Conservation (phyloP, 345 rosid genomes). For the Populus davidiana region DNA sequence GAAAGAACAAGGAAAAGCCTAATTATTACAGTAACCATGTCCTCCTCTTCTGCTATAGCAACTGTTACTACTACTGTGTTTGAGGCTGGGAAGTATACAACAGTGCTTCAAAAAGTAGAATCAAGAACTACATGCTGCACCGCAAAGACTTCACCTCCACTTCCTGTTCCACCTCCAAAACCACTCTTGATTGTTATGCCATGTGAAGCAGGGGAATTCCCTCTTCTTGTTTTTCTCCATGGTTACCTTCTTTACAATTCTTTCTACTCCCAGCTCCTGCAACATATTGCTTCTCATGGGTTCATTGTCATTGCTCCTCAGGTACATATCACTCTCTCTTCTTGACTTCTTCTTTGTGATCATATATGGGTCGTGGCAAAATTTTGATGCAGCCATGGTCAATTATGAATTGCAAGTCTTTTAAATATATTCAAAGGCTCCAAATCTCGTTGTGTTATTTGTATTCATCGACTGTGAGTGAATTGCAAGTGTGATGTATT, state of each 20-base stretch:
- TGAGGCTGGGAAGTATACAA: conserved; percentile 41
- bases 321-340: conserved; percentile 24
- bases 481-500: too few relatives aligned
- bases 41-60: conserved; percentile 7
- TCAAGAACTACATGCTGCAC: conserved; percentile 5
- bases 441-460: too few relatives aligned
- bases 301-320: conserved; percentile 89
- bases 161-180: conserved; percentile 50
- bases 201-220: conserved; percentile 59
- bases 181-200: conserved; percentile 68
- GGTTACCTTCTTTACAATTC: conserved; percentile 74
- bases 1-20: too few relatives aligned
- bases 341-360: not conserved
- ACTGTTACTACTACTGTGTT: conserved; percentile 35
- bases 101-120: conserved; percentile 39
- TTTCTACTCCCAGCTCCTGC: conserved; percentile 86
- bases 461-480: too few relatives aligned
- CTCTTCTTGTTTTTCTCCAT: conserved; percentile 70
- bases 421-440: too few relatives aligned
- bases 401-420: not conserved
- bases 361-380: too few relatives aligned
- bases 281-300: conserved; percentile 86
- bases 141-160: not conserved
- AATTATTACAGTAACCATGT: not conserved
- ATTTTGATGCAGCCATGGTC: not conserved